These are phyloP conservation scores for Colletotrichum euphorbiae DNA, from an alignment of 2,329 filamentous ascomycete genomes.

Conservation along the genomic window DNA sequence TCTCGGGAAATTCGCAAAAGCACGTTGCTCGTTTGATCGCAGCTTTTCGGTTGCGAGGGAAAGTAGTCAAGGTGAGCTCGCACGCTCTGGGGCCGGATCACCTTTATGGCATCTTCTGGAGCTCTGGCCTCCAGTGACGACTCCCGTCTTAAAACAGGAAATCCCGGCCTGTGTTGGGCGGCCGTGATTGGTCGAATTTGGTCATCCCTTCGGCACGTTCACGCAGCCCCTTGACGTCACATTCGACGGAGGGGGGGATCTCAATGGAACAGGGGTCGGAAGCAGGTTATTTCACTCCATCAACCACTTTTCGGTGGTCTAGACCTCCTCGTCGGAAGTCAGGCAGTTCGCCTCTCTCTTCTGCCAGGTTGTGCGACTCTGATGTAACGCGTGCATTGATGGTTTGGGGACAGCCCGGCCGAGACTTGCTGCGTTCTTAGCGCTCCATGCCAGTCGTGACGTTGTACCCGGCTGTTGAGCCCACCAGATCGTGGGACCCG, in stretches of 20 bases:
- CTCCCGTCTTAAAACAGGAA: constrained; percentile 33
- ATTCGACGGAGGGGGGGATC: constrained; percentile 27
- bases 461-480: constrained; percentile 34
- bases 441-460: not conserved
- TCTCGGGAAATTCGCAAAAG: not conserved
- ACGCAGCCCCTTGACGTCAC: constrained; percentile 36
- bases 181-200: constrained; percentile 22
- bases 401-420: constrained; percentile 21
- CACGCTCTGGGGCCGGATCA: not conserved
- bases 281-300: constrained; percentile 32
- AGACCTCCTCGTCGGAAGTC: constrained; percentile 7
- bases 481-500: constrained; percentile 27
- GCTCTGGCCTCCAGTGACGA: constrained; percentile 37
- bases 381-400: constrained; percentile 38
- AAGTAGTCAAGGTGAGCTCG: not conserved
- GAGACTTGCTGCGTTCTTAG: not conserved
- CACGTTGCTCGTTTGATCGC: not conserved
- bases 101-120: constrained; percentile 35
- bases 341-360: not conserved
- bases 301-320: not conserved
- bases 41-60: not conserved
- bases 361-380: constrained; percentile 23
- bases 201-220: constrained; percentile 2
- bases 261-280: constrained; percentile 28
- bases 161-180: constrained; percentile 10